These are phyloP conservation scores for Golovinomyces cichoracearum DNA, from an alignment of 2,329 filamentous ascomycete genomes.

Conservation along the genomic window DNA sequence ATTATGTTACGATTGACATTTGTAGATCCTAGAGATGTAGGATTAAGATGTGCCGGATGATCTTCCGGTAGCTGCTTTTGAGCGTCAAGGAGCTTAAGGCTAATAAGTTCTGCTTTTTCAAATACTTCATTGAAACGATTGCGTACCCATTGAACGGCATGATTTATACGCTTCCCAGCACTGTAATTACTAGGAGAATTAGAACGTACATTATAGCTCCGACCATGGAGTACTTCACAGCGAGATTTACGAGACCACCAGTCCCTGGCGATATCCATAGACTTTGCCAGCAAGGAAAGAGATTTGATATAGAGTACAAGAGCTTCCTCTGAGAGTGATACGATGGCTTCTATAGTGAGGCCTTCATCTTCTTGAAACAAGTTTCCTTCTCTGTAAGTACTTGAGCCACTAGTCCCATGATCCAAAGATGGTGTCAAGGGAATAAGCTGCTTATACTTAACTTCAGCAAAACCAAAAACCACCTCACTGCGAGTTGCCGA, in stretches of 20 bases:
- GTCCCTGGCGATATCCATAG: conserved; percentile 77
- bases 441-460: conserved; percentile 94
- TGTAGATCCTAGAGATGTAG: conserved; percentile 31
- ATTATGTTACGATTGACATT: conserved; percentile 48
- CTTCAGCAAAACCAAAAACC: conserved; percentile 90
- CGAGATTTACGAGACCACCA: conserved; percentile 72
- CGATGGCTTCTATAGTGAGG: conserved; percentile 61
- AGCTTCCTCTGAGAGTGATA: conserved; percentile 77
- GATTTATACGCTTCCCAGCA: conserved; percentile 49
- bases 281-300: conserved; percentile 64
- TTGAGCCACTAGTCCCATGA: conserved; percentile 39
- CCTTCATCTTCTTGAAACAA: conserved; percentile 41
- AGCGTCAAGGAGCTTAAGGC: conserved; percentile 60
- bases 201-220: conserved; percentile 17
- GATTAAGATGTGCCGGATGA: conserved; percentile 65
- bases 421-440: conserved; percentile 59
- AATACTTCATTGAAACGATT: conserved; percentile 87
- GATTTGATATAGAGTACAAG: conserved; percentile 91
- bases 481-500: conserved; percentile 82
- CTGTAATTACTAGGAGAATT: conserved; percentile 19
- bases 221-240: conserved; percentile 27
- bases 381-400: conserved; percentile 27
- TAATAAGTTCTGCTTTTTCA: conserved; percentile 88
- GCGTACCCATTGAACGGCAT: conserved; percentile 86
- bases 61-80: conserved; percentile 62